Evolutionary conservation across 805 yeast species (phyloP).

Genomic region (Ogataea chonburiensis): DNA sequence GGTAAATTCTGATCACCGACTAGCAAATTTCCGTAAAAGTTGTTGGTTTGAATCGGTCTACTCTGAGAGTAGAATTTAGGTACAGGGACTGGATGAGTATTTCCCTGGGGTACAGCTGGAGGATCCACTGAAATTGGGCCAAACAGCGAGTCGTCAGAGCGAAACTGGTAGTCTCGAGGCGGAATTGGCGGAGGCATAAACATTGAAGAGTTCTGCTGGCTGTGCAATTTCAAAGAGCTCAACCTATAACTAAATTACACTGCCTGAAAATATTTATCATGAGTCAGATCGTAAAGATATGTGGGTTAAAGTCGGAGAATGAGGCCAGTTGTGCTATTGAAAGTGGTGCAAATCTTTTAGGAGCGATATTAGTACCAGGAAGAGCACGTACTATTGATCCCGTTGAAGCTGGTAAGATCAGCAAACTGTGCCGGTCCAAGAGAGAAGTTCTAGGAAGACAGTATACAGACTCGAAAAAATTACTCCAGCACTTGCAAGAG

Average conservation of each 20-base stretch:
- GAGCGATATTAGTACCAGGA: slow-evolving; percentile 84
- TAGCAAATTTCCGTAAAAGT: slow-evolving; percentile 72
- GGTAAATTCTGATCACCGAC: slow-evolving; percentile 66
- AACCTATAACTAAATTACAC: background rate
- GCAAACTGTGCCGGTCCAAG: slow-evolving; percentile 30
- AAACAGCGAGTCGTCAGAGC: slow-evolving; percentile 20
- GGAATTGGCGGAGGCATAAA: slow-evolving; percentile 27
- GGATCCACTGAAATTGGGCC: slow-evolving; percentile 21
- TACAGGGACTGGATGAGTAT: slow-evolving; percentile 62
- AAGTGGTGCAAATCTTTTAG: slow-evolving; percentile 73
- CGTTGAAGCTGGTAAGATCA: slow-evolving; percentile 46
- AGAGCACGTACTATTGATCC: slow-evolving; percentile 66
- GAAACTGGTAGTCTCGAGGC: slow-evolving; percentile 21
- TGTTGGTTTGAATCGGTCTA: slow-evolving; percentile 70
- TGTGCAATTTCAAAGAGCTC: slow-evolving; percentile 7
- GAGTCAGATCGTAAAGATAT: slow-evolving; percentile 65
- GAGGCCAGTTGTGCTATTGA: slow-evolving; percentile 73
- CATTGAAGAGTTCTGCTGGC: slow-evolving; percentile 1
- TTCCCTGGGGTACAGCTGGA: slow-evolving; percentile 22
- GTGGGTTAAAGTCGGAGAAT: slow-evolving; percentile 70
- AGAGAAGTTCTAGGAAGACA: slow-evolving; percentile 21
- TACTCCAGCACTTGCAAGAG: slow-evolving; percentile 26
- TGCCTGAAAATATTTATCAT: slow-evolving; percentile 1
- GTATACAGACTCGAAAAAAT: slow-evolving; percentile 25
- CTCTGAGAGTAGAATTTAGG: slow-evolving; percentile 41